Percentiles rank a stretch among this genome's conserved stretches.
Evolutionary conservation across 1,284 basidiomycete species (phyloP).

Genomic region (Ustilago curta): DNA sequence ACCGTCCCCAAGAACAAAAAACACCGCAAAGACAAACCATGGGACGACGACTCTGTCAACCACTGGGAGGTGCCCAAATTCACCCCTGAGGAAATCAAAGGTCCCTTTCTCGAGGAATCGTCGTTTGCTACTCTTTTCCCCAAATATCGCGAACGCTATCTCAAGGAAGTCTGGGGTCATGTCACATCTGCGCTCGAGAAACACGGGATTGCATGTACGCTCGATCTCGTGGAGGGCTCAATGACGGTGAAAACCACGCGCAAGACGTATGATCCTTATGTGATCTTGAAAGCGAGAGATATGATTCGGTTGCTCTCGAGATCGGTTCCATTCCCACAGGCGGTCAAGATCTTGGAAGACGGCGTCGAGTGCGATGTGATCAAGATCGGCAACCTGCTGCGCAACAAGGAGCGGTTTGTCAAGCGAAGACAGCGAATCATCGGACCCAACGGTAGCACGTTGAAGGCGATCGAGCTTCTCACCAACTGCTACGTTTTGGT

Average conservation of each 20-base stretch:
- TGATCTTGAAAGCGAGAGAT: conserved; percentile 94
- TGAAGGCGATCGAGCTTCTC: conserved; percentile 98
- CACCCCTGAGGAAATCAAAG: conserved; percentile 76
- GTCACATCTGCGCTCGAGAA: conserved; percentile 88
- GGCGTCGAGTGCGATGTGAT: conserved; percentile 94
- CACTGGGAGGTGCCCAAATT: conserved; percentile 96
- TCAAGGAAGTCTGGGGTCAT: conserved; percentile 92
- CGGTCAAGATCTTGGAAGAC: conserved; percentile 91
- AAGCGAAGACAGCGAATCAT: conserved; percentile 96
- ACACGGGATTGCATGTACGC: conserved; percentile 87
- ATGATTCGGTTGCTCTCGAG: conserved; percentile 94
- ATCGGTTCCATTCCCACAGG: conserved; percentile 84
- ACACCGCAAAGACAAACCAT: conserved; percentile 71
- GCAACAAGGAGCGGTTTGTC: conserved; percentile 97
- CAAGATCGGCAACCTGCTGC: conserved; percentile 92
- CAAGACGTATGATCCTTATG: conserved; percentile 96
- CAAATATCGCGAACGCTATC: conserved; percentile 96
- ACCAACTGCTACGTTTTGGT: conserved; percentile 98
- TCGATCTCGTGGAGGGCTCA: conserved; percentile 94
- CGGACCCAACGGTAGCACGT: conserved; percentile 92
- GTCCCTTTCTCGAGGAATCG: conserved; percentile 90
- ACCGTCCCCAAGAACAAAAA: conserved; percentile 62
- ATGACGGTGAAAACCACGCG: conserved; percentile 98
- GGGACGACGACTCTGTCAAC: conserved; percentile 99
- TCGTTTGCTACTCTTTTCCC: conserved; percentile 98